A percentile compares a stretch with the other conserved stretches of the same genome.
These are phyloP conservation scores for Priceomyces fermenticarens DNA, from an alignment of 805 yeast genomes.

Conservation along the genomic window DNA sequence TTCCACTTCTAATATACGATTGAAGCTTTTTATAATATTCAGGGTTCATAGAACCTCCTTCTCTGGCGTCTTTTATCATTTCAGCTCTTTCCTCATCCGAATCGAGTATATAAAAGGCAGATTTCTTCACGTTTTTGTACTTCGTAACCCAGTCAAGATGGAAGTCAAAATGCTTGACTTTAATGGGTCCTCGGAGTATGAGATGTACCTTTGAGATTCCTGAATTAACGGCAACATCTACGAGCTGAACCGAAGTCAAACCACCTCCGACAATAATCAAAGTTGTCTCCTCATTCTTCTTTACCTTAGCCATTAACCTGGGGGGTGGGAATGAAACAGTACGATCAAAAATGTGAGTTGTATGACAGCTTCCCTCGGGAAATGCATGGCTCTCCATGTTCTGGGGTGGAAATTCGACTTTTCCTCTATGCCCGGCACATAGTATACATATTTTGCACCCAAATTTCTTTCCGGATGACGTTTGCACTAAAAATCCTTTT, in stretches of 20 bases:
- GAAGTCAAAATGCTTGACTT: slow-evolving; percentile 46
- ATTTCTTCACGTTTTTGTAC: slow-evolving; percentile 42
- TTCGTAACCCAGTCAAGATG: slow-evolving; percentile 51
- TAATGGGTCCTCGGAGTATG: slow-evolving; percentile 34
- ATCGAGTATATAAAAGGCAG: slow-evolving; percentile 41
- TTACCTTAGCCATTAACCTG: slow-evolving; percentile 12
- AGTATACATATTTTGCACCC: slow-evolving; percentile 34
- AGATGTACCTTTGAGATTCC: slow-evolving; percentile 32
- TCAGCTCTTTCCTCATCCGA: slow-evolving; percentile 40
- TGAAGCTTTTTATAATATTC: slow-evolving; percentile 34
- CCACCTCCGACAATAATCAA: slow-evolving; percentile 46
- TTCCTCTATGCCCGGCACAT: slow-evolving; percentile 36
- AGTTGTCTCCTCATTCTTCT: slow-evolving; percentile 7
- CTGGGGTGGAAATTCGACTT: slow-evolving; percentile 29
- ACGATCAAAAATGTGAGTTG: slow-evolving; percentile 30
- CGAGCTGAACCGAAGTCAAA: slow-evolving; percentile 44
- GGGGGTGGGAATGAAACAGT: slow-evolving; percentile 21
- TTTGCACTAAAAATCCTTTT: slow-evolving; percentile 30
- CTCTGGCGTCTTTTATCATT: slow-evolving; percentile 40
- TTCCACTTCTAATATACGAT: slow-evolving; percentile 28
- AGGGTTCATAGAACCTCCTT: slow-evolving; percentile 47
- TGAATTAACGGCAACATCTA: slow-evolving; percentile 30
- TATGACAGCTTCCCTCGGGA: slow-evolving; percentile 31
- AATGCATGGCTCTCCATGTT: slow-evolving; percentile 6
- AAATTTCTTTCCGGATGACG: slow-evolving; percentile 27